Percentiles rank a stretch among this genome's conserved stretches.
Evolutionary conservation across 768 basidiomycete species (phyloP).

Genomic region (Suillus decipiens): DNA sequence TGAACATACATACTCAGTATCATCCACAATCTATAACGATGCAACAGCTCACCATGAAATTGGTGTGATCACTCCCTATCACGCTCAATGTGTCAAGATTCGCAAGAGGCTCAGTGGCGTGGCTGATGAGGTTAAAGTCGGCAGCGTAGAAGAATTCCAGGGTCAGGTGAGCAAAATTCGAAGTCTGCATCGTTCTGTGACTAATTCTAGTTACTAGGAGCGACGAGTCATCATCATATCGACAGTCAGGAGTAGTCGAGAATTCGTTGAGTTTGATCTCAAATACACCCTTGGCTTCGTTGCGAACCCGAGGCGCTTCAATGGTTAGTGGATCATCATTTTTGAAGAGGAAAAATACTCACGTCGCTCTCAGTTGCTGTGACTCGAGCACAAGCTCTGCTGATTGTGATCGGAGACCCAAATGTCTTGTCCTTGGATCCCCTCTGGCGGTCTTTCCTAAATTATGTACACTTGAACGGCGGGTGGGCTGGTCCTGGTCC

Average conservation of each 20-base stretch:
- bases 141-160: slow-evolving; percentile 68
- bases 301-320: slow-evolving; percentile 37
- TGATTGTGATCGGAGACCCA: slow-evolving; percentile 63
- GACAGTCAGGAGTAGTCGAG: slow-evolving; percentile 38
- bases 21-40: slow-evolving; percentile 8
- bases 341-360: neutral
- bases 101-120: slow-evolving; percentile 36
- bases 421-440: slow-evolving; percentile 61
- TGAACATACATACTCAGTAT: neutral
- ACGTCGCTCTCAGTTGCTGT: slow-evolving; percentile 47
- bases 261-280: slow-evolving; percentile 30
- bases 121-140: slow-evolving; percentile 51
- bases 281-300: slow-evolving; percentile 38
- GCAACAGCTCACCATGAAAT: slow-evolving; percentile 50
- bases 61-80: slow-evolving; percentile 64
- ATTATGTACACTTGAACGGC: slow-evolving; percentile 52
- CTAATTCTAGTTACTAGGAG: slow-evolving; percentile 26
- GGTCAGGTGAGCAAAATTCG: slow-evolving; percentile 45
- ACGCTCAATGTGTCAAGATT: slow-evolving; percentile 57
- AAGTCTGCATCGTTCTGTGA: neutral
- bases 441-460: slow-evolving; percentile 61
- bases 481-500: slow-evolving; percentile 44
- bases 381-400: slow-evolving; percentile 60
- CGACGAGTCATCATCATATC: slow-evolving; percentile 42
- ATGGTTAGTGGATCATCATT: slow-evolving; percentile 30